These are phyloP conservation scores for Aspergillus affinis DNA, from an alignment of 495 filamentous ascomycete genomes.

Conservation along the genomic window DNA sequence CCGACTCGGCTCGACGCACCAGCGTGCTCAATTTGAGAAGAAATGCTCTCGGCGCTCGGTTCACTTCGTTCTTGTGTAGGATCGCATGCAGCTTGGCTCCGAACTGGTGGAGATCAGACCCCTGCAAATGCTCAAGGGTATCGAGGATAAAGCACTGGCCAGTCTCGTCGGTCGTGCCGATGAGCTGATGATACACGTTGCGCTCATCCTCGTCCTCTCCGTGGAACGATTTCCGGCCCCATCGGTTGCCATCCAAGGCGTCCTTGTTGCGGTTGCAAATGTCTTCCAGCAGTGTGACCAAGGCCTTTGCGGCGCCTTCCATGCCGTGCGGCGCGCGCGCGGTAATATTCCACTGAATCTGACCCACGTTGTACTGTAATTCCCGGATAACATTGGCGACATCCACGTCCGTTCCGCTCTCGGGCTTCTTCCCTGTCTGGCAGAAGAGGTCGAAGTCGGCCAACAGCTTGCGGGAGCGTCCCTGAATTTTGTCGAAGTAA, in stretches of 20 bases:
- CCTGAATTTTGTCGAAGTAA: slow-evolving; percentile 48
- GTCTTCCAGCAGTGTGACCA: slow-evolving; percentile 45
- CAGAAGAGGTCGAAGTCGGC: slow-evolving; percentile 46
- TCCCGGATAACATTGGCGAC: slow-evolving; percentile 34
- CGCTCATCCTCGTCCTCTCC: slow-evolving; percentile 49
- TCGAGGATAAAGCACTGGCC: slow-evolving; percentile 45
- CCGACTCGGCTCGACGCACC: slow-evolving; percentile 33
- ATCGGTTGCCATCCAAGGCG: slow-evolving; percentile 37
- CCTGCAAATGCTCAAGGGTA: slow-evolving; percentile 37
- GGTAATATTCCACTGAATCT: slow-evolving; percentile 37
- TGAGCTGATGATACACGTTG: slow-evolving; percentile 50
- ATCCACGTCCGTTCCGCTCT: slow-evolving; percentile 23
- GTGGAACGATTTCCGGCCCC: slow-evolving; percentile 37
- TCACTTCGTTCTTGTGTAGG: slow-evolving; percentile 40
- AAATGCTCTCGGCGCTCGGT: slow-evolving; percentile 38
- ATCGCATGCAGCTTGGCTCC: slow-evolving; percentile 32
- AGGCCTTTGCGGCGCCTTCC: slow-evolving; percentile 39
- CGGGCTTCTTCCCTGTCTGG: slow-evolving; percentile 28
- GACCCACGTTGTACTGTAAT: slow-evolving; percentile 36
- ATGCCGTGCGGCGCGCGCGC: slow-evolving; percentile 37
- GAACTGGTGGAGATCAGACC: slow-evolving; percentile 34
- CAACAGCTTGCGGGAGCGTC: slow-evolving; percentile 37
- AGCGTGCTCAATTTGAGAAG: slow-evolving; percentile 34
- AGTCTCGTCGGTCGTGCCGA: slow-evolving; percentile 39
- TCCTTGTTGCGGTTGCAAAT: slow-evolving; percentile 48